Evolutionary conservation across 257 asterid species (phyloP), one percentile per base, ranked within the genome.

Genomic region (Jaltomata sinuosa): DNA sequence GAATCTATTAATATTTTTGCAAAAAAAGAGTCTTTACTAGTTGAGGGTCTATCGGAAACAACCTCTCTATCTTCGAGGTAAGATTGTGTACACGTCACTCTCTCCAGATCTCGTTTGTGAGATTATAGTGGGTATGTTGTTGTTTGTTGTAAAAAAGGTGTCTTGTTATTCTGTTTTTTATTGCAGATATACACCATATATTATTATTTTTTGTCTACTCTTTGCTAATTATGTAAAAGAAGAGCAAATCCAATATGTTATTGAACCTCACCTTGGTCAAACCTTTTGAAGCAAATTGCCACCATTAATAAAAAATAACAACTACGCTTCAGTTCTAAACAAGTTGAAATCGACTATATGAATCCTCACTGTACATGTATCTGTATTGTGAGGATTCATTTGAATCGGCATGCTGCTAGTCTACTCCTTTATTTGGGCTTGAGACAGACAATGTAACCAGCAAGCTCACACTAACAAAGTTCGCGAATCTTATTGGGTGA

Each of bases 21-120:
- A 31, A 0, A 15, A 74, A 45, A n/a, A 15, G 12, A 0, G 34
- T n/a, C 1, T 10, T 12, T 5, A 27, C 36, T 61, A 61, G 19
- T 12, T 19, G 19, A 61, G 16, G 8, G 19, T 61, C 19, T 57
- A 57, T 57, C 0, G 2, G n/a, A 54, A 53, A 7, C 16, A 57
- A 38, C 42, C 42, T 57, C 65, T n/a, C 6, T 57, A 12, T 2
- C 16, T 57, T 57, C 0, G 8, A 8, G 27, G 0, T 22, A 57
- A 57, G 31, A 1, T 1, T 57, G 16, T 22, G 3, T 57, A 59
- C 2, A 22, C 7, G 8, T 22, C 0, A 59, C 3, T 15, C 6
- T 21, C 12, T 1, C 1, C 7, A 0, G 1, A 57, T 0, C 7
- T 1, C 16, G n/a, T 16, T n/a, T 57, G 0, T 55, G 3, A 4